Evolutionary conservation across 2,329 filamentous ascomycete genomes (phyloP), one percentile per base, ranked within the genome.

Genomic region (Ophiostoma ulmi): DNA sequence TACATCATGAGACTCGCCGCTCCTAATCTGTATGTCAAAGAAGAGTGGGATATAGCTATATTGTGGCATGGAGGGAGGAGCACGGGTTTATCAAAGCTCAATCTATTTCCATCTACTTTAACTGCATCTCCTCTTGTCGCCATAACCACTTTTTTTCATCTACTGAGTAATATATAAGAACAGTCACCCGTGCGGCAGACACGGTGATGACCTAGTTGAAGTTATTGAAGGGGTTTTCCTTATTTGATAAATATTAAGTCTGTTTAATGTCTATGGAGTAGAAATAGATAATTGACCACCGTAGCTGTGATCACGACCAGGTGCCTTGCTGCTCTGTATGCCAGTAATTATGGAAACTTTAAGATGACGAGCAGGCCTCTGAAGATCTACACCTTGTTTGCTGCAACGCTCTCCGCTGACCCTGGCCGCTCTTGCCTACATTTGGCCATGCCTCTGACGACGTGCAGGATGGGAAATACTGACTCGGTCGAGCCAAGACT

Each of bases 241-340:
- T 3, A 31, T 31, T 31, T 31, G 2, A 31, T 31, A 31, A 31
- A 31, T 31, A 26, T 26, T 2, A 31, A 31, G 31, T 31, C 31
- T 31, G 31, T 31, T 31, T 31, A 31, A 31, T 31, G 31, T 31
- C 31, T 31, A 31, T 31, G 31, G 31, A 31, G 31, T 31, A 58
- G 35, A 64, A n/a, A 3, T 36, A 38, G 58, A 63, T 1, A 36
- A 65, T 39, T 39, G 7, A 20, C 35, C 63, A 17, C 26, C 14
- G 63, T 65, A 65, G 63, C 63, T 65, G 35, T 65, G 63, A 39
- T n/a, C 35, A 65, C n/a, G 63, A 41, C 63, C 63, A 65, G 63
- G 63, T 65, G 63, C 63, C 63, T 65, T 65, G 36, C 36, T 65
- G 17, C 6, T 22, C 35, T 65, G 44, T 63, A 11, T 58, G n/a